Evolutionary conservation across 2,329 filamentous ascomycete species (phyloP).

Genomic region (Ploettnerulaceae sp.): DNA sequence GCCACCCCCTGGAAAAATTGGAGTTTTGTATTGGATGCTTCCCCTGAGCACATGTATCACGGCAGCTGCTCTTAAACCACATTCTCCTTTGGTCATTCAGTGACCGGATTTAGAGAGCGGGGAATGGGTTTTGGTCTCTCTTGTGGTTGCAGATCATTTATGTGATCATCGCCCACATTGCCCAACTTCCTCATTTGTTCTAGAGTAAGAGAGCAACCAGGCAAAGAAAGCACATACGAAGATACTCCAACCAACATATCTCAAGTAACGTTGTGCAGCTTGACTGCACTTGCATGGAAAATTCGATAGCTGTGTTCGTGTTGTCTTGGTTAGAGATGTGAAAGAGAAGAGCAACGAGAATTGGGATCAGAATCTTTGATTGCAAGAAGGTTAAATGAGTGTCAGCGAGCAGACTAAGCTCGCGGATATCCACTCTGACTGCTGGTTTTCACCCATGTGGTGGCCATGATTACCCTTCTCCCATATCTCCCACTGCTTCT

Average conservation of each 20-base stretch:
- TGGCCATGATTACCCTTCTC: neutral
- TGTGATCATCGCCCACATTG: conserved; percentile 10
- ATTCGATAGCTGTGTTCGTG: conserved; percentile 2
- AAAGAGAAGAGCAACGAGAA: neutral
- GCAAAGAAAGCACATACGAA: neutral
- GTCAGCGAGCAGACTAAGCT: neutral
- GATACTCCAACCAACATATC: neutral
- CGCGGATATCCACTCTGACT: conserved; percentile 3
- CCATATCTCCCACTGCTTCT: conserved; percentile 13
- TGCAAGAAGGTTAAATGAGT: neutral
- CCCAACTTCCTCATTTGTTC: conserved; percentile 11
- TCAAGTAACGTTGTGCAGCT: conserved; percentile 10
- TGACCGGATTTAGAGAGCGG: conserved; percentile 7
- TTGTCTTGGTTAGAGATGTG: neutral
- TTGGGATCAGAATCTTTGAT: neutral
- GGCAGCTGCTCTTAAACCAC: neutral
- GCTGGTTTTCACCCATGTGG: neutral
- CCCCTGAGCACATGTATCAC: conserved; percentile 14
- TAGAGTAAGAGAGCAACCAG: conserved; percentile 4
- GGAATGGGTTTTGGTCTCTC: conserved; percentile 9
- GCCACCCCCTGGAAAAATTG: conserved; percentile 3
- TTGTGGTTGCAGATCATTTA: conserved; percentile 6
- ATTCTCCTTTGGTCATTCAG: conserved; percentile 3
- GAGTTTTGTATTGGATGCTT: conserved; percentile 19
- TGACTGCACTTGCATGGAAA: conserved; percentile 1